phyloP scores from a whole-genome alignment of 2,329 filamentous ascomycete genomes.

The Macroventuria anomochaeta region DNA sequence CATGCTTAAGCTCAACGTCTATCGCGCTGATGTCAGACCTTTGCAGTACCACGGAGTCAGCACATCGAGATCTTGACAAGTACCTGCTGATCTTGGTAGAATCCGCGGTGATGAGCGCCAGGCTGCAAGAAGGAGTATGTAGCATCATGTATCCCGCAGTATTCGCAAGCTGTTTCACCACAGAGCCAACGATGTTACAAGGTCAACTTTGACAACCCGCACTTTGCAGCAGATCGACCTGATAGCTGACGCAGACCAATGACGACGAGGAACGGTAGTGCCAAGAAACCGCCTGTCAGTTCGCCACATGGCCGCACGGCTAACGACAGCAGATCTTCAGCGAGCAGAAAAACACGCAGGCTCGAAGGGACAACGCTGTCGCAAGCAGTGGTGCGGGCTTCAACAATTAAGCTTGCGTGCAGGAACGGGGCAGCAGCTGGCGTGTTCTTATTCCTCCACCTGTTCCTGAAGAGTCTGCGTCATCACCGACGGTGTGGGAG shows the following conservation, averaged over 20 bases:
- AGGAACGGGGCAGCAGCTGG: conserved; percentile 10
- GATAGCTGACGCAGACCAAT: conserved; percentile 16
- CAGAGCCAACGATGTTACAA: conserved; percentile 19
- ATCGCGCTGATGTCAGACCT: conserved; percentile 6
- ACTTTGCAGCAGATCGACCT: conserved; percentile 1
- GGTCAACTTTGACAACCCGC: conserved; percentile 12
- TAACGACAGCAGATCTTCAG: not conserved
- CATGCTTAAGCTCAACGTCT: not conserved
- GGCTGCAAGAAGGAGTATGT: not conserved
- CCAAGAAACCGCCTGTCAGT: conserved; percentile 7
- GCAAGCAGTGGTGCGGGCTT: conserved; percentile 1
- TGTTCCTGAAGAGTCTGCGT: conserved; percentile 13
- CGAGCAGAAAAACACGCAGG: not conserved
- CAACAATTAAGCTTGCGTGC: not conserved
- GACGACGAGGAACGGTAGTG: conserved; percentile 3
- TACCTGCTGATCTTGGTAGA: not conserved
- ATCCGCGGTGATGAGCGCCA: conserved; percentile 3
- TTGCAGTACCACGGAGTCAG: not conserved
- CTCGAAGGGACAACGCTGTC: not conserved
- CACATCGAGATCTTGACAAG: not conserved
- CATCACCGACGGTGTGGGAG: conserved; percentile 2
- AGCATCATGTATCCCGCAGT: not conserved
- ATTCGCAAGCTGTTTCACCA: conserved; percentile 17
- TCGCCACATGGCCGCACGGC: conserved; percentile 17
- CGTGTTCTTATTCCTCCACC: not conserved